Conservation (phyloP, 2,329 filamentous ascomycete genomes). For the Conoideocrella luteorostrata region DNA sequence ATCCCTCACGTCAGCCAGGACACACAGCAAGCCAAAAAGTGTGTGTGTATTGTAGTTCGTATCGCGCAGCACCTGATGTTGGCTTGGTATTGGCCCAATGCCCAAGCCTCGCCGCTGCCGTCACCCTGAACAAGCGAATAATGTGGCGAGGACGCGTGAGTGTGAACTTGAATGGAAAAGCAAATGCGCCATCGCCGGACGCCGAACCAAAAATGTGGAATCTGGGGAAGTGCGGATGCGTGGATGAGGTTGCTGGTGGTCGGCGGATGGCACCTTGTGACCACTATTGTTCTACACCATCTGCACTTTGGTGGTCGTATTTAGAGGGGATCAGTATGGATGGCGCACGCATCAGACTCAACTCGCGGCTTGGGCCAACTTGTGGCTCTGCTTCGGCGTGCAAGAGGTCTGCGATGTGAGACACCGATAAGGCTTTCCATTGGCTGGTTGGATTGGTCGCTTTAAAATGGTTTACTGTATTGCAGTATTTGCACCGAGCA, state of each 20-base stretch:
- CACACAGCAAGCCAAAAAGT: no score
- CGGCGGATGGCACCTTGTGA: conserved; percentile 3
- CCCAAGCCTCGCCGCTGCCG: conserved; percentile 1
- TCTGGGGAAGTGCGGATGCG: background rate
- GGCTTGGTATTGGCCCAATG: background rate
- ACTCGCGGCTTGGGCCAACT: no score
- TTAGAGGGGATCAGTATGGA: no score
- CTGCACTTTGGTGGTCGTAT: background rate
- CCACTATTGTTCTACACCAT: conserved; percentile 3
- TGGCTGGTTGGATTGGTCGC: no score
- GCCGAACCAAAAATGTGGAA: background rate
- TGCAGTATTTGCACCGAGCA: no score
- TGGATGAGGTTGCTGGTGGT: background rate
- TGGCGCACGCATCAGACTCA: background rate
- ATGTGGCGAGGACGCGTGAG: no score
- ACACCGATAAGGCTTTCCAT: no score
- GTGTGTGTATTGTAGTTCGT: background rate
- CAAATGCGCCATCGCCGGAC: conserved; percentile 1
- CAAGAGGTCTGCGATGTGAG: no score
- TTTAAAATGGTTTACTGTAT: no score
- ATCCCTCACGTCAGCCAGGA: conserved; percentile 1
- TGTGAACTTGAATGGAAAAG: no score
- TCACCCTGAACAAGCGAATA: background rate
- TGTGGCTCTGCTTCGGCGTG: no score
- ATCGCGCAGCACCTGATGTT: background rate